These are phyloP conservation scores for Globisporangium canariense DNA, from an alignment of 352 stramenopile species.

Conservation along the genomic window DNA sequence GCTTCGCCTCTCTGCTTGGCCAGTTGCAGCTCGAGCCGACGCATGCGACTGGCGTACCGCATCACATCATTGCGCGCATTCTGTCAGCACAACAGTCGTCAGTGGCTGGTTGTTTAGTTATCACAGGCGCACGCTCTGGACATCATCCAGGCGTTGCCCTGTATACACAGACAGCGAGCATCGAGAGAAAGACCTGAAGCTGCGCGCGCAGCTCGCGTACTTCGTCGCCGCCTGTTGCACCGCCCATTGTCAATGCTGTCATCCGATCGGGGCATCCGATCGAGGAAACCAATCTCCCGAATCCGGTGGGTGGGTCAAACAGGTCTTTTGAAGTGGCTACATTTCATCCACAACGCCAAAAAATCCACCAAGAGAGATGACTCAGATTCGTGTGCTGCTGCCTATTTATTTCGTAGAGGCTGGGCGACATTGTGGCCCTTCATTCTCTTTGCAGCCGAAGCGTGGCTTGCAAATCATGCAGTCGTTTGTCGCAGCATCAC, in stretches of 20 bases:
- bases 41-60: slow-evolving; percentile 22
- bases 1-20: slow-evolving; percentile 8
- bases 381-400: not conserved
- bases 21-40: slow-evolving; percentile 23
- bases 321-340: not conserved
- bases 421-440: not conserved
- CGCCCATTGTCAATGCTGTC: not conserved
- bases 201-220: slow-evolving; percentile 11
- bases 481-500: too few species aligned
- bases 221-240: not conserved
- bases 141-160: not conserved
- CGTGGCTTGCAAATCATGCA: too few species aligned
- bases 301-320: not conserved
- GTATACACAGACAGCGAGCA: not conserved
- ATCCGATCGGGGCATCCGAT: too few species aligned
- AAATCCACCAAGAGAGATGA: slow-evolving; percentile 3
- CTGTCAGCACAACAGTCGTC: slow-evolving; percentile 8
- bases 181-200: not conserved
- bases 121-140: not conserved
- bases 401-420: not conserved
- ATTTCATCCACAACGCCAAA: not conserved
- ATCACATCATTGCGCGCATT: slow-evolving; percentile 25
- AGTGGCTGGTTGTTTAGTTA: not conserved
- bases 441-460: not conserved
- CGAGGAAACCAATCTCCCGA: not conserved